These are phyloP conservation scores for Rhizoclosmatium globosum DNA, from an alignment of 192 early-diverging fungal genomes.

Conservation along the genomic window DNA sequence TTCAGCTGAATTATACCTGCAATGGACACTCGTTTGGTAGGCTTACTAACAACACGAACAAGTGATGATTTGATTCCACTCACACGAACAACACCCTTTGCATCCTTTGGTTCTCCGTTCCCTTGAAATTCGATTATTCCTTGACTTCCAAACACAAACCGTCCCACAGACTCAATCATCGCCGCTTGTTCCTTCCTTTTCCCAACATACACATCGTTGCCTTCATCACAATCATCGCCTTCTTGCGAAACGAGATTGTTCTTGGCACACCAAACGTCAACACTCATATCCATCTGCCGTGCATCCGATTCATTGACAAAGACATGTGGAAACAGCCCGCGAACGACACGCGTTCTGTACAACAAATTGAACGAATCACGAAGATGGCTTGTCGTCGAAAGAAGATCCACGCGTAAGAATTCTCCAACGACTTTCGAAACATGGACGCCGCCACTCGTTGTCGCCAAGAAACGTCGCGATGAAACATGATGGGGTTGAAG, in stretches of 20 bases:
- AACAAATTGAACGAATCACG: not conserved
- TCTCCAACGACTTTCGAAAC: not conserved
- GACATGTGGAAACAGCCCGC: not conserved
- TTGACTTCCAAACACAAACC: constrained; percentile 1
- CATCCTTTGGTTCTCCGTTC: constrained; percentile 26
- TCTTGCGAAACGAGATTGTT: not conserved
- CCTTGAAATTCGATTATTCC: constrained; percentile 17
- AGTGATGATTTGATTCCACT: constrained; percentile 77
- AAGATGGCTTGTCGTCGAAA: constrained; percentile 16
- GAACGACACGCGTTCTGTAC: not conserved
- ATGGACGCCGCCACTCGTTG: not conserved
- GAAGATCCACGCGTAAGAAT: constrained; percentile 19
- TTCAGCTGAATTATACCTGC: not conserved
- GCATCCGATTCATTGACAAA: not conserved
- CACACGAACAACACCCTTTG: constrained; percentile 53
- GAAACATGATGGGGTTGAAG: not conserved
- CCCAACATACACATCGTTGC: not conserved
- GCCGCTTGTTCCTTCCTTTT: not conserved
- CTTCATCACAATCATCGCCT: not conserved
- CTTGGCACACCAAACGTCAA: not conserved
- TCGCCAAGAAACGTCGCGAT: not conserved
- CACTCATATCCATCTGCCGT: not conserved
- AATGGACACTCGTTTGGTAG: constrained; percentile 36
- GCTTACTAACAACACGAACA: constrained; percentile 93
- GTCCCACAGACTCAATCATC: not conserved